phyloP scores from a whole-genome alignment of 106 monocot species.

The Dendrobium huoshanense region DNA sequence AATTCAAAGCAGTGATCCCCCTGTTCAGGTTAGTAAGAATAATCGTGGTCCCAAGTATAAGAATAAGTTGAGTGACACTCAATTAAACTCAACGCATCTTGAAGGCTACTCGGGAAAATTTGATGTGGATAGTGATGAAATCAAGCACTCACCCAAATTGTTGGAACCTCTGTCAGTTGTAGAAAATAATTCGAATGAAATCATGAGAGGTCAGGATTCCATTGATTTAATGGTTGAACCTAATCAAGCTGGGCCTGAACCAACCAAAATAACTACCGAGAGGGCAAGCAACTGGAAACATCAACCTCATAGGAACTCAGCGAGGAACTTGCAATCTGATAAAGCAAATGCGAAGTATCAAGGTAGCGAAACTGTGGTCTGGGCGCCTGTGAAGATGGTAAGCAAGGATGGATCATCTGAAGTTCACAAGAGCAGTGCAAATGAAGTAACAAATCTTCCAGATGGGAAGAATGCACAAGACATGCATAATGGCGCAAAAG shows the following conservation, averaged over 20 bases:
- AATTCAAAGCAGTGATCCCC: constrained; percentile 11
- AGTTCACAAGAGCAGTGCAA: not conserved
- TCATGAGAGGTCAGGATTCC: constrained; percentile 1
- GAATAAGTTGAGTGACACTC: constrained; percentile 28
- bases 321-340: constrained; percentile 38
- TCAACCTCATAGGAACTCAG: constrained; percentile 37
- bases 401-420: constrained; percentile 41
- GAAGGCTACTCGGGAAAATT: constrained; percentile 17
- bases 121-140: constrained; percentile 11
- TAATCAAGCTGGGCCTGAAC: not conserved
- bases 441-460: constrained; percentile 9
- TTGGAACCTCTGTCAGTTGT: constrained; percentile 9
- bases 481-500: constrained; percentile 31
- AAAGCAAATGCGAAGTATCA: constrained; percentile 48
- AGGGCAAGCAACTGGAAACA: constrained; percentile 45
- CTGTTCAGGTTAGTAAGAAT: constrained; percentile 45
- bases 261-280: constrained; percentile 15
- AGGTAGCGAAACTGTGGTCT: constrained; percentile 52
- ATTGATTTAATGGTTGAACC: not conserved
- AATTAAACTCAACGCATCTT: constrained; percentile 4
- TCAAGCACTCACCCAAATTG: not conserved
- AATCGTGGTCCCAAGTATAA: constrained; percentile 33
- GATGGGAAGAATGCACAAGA: constrained; percentile 25
- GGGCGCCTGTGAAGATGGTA: constrained; percentile 73
- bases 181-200: constrained; percentile 18